These are phyloP conservation scores for Globisporangium canariense DNA, from an alignment of 352 stramenopile genomes.

Conservation along the genomic window DNA sequence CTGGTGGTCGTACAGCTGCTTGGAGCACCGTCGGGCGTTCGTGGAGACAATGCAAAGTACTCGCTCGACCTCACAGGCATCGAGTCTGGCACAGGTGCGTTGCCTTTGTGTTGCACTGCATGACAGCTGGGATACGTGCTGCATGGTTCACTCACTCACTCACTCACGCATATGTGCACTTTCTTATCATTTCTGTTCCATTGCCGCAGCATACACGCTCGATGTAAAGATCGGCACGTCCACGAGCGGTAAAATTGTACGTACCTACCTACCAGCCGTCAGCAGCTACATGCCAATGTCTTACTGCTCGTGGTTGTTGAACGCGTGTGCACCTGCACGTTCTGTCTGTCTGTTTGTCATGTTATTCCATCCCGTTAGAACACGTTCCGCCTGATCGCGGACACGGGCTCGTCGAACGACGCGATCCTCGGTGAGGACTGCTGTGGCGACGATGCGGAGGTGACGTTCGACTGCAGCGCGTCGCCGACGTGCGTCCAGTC, in stretches of 20 bases:
- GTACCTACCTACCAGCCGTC: neutral
- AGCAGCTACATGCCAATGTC: neutral
- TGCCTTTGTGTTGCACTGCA: neutral
- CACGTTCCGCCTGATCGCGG: constrained; percentile 71
- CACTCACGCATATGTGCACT: neutral
- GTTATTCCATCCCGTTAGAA: constrained; percentile 29
- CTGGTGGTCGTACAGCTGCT: neutral
- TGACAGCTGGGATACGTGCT: neutral
- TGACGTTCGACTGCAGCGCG: constrained; percentile 60
- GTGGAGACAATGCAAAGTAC: constrained; percentile 28
- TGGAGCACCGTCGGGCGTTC: neutral
- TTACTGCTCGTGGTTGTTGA: neutral
- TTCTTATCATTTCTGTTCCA: neutral
- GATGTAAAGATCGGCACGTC: constrained; percentile 27
- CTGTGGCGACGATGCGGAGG: constrained; percentile 39
- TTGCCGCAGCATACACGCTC: constrained; percentile 28
- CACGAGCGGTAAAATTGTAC: constrained; percentile 16
- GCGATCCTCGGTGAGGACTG: constrained; percentile 61
- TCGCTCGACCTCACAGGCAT: constrained; percentile 35
- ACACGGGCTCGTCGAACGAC: constrained; percentile 84
- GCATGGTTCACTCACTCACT: neutral
- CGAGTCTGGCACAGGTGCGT: constrained; percentile 28
- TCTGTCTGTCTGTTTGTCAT: neutral
- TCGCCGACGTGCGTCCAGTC: constrained; percentile 56
- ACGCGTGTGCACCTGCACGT: neutral